A percentile compares a stretch with the other conserved stretches of the same genome.
These are phyloP conservation scores for Calonectria pteridis DNA, from an alignment of 2,329 filamentous ascomycete genomes.

Conservation along the genomic window DNA sequence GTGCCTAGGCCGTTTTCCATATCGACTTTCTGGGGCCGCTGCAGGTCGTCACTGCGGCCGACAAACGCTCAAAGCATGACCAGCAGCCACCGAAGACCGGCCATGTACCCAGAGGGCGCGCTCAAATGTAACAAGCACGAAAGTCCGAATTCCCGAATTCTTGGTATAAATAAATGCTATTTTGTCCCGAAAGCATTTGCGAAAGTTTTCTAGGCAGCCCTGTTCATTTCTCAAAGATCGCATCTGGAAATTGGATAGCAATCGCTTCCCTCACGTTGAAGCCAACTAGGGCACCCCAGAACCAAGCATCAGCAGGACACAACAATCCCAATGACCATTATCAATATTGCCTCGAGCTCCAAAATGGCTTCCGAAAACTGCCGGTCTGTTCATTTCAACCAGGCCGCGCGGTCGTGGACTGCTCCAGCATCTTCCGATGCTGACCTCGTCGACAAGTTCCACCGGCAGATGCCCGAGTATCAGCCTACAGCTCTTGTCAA, in stretches of 20 bases:
- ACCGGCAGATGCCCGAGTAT: slow-evolving; percentile 69
- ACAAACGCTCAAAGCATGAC: not conserved
- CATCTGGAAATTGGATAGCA: not conserved
- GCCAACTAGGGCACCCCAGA: not conserved
- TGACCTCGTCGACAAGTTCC: slow-evolving; percentile 59
- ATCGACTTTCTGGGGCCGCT: not conserved
- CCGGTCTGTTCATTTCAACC: slow-evolving; percentile 43
- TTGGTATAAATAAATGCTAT: not conserved
- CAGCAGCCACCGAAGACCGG: not conserved
- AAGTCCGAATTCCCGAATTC: slow-evolving; percentile 11
- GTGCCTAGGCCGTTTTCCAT: not conserved
- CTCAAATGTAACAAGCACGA: not conserved
- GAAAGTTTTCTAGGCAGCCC: too few species aligned
- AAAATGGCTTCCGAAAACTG: slow-evolving; percentile 35
- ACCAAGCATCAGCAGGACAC: not conserved
- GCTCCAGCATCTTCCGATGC: slow-evolving; percentile 18
- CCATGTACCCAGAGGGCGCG: slow-evolving; percentile 38
- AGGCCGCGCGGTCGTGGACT: slow-evolving; percentile 31
- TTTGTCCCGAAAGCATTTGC: not conserved
- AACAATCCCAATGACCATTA: not conserved
- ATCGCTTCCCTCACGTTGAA: not conserved
- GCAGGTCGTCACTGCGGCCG: not conserved
- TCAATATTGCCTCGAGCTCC: not conserved
- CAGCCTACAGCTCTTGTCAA: slow-evolving; percentile 64
- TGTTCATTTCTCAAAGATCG: not conserved